Percentiles rank a stretch among this genome's conserved stretches.
These are phyloP conservation scores for Xylariales sp. DNA, from an alignment of 2,329 filamentous ascomycete species.

Conservation along the genomic window DNA sequence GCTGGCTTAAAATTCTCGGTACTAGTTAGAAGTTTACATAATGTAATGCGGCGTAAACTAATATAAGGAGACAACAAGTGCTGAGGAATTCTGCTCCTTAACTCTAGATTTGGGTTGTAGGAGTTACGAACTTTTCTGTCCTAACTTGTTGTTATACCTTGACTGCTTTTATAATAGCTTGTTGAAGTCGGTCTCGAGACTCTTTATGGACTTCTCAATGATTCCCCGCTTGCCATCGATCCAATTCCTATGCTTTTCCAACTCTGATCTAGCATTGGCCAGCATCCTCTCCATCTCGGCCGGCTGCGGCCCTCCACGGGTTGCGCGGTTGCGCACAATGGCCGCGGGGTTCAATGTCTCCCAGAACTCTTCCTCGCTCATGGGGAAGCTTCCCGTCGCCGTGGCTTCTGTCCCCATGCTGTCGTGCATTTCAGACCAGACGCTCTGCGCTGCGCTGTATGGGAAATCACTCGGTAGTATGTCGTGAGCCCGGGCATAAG, in stretches of 20 bases:
- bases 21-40: no score
- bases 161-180: no score
- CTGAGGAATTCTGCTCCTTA: no score
- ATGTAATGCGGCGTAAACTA: no score
- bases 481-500: conserved; percentile 3
- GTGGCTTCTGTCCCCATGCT: neutral
- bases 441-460: conserved; percentile 1
- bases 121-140: no score
- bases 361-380: conserved; percentile 2
- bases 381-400: neutral
- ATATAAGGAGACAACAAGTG: no score
- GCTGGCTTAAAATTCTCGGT: no score
- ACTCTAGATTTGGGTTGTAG: no score
- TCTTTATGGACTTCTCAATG: neutral
- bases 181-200: neutral
- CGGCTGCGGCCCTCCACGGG: conserved; percentile 3
- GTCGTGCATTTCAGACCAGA: conserved; percentile 1
- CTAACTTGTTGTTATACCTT: no score
- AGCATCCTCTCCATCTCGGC: conserved; percentile 5
- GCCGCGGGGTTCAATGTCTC: conserved; percentile 4
- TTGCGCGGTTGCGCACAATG: conserved; percentile 4
- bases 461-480: conserved; percentile 5
- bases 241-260: conserved; percentile 1
- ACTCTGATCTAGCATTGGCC: neutral
- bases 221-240: neutral